Evolutionary conservation across 306 rosid species (phyloP).

Genomic region (Hippophae rhamnoides): DNA sequence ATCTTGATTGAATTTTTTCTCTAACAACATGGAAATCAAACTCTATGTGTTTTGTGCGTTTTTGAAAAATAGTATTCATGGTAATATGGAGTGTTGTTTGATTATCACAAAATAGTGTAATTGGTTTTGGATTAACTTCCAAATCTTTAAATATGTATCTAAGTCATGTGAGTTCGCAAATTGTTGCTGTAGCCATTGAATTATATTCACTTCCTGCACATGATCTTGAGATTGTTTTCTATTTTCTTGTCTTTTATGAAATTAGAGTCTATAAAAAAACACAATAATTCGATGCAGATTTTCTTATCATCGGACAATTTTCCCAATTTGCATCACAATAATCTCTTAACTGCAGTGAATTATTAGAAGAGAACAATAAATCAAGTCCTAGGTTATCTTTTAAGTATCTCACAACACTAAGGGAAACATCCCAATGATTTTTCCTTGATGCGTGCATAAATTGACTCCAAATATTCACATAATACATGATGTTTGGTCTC

Average conservation of each 20-base stretch:
- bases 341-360: background rate
- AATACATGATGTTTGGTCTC: too few relatives aligned
- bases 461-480: too few relatives aligned
- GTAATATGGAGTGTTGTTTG: background rate
- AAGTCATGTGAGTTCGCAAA: background rate
- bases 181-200: background rate
- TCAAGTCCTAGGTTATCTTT: background rate
- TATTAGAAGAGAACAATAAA: background rate
- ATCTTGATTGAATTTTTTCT: too few relatives aligned
- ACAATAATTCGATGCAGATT: background rate
- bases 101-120: background rate
- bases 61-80: background rate
- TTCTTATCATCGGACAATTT: background rate
- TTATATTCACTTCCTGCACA: background rate
- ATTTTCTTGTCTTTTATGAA: background rate
- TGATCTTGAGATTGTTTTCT: background rate
- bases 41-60: background rate
- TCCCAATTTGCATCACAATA: background rate
- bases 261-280: background rate
- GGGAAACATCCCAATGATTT: too few relatives aligned
- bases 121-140: too few relatives aligned
- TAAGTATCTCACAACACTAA: too few relatives aligned
- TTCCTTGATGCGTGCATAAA: too few relatives aligned
- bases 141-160: background rate
- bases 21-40: too few relatives aligned